These are phyloP conservation scores for Scenedesmus sp. DNA, from an alignment of 163 green algal species.

Conservation along the genomic window DNA sequence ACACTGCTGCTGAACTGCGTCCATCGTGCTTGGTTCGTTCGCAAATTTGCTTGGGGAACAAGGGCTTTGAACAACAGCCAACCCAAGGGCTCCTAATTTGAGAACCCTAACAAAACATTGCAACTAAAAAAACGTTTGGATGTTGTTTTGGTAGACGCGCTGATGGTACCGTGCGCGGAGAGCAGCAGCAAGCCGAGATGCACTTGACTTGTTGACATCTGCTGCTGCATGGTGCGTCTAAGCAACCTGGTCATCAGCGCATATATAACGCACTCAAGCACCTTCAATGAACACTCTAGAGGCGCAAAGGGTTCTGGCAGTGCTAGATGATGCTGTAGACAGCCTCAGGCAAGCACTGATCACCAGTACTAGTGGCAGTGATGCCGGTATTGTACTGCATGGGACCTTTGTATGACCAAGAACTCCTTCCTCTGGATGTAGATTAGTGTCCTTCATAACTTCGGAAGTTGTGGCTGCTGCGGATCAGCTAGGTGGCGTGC, in stretches of 20 bases:
- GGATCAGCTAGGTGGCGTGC: conserved; percentile 31
- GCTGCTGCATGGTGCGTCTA: neutral
- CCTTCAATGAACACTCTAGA: conserved; percentile 32
- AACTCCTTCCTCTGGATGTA: neutral
- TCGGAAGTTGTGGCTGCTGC: conserved; percentile 39
- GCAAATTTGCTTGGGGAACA: no score
- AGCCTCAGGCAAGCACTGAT: conserved; percentile 19
- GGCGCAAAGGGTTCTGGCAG: conserved; percentile 21
- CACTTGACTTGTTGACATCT: neutral
- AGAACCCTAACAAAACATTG: no score
- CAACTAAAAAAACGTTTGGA: no score
- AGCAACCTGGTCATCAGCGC: neutral
- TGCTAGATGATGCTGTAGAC: conserved; percentile 36
- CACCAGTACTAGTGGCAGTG: neutral
- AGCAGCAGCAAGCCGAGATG: neutral
- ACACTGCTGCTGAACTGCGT: no score
- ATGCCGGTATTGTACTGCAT: neutral
- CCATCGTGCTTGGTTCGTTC: no score
- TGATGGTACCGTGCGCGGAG: neutral
- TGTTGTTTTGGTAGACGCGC: neutral
- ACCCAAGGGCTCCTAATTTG: no score
- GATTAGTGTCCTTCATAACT: conserved; percentile 41
- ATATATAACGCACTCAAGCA: neutral
- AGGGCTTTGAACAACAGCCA: no score
- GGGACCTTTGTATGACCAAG: neutral